These are phyloP conservation scores for Cutaneotrichosporon sp. DNA, from an alignment of 1,284 basidiomycete genomes.

Conservation along the genomic window DNA sequence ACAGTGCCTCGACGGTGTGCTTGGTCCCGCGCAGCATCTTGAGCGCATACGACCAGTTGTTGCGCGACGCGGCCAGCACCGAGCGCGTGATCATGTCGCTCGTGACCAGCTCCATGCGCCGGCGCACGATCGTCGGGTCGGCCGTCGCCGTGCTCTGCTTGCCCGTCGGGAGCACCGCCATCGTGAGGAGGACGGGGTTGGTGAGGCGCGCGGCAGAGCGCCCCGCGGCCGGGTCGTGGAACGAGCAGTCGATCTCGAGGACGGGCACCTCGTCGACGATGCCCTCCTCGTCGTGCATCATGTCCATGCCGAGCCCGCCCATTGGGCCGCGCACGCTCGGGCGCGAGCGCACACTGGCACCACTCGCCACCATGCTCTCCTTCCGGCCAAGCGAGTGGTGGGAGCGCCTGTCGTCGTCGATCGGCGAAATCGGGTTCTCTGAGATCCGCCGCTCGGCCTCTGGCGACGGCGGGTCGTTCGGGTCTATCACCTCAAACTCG, in stretches of 20 bases:
- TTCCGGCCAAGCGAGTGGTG: conserved; percentile 5
- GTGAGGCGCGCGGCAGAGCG: conserved; percentile 81
- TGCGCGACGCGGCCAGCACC: conserved; percentile 80
- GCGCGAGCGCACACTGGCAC: conserved; percentile 4
- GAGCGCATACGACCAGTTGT: conserved; percentile 81
- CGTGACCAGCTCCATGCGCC: conserved; percentile 88
- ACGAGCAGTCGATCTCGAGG: conserved; percentile 86
- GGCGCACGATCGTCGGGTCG: conserved; percentile 82
- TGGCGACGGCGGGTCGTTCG: neutral
- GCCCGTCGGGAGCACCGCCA: conserved; percentile 73
- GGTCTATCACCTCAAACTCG: conserved; percentile 77
- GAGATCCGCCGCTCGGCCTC: neutral
- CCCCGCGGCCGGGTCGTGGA: conserved; percentile 79
- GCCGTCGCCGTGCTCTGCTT: conserved; percentile 60
- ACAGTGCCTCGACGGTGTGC: conserved; percentile 78
- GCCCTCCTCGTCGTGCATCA: conserved; percentile 55
- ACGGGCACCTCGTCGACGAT: conserved; percentile 94
- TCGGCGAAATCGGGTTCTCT: neutral
- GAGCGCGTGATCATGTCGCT: conserved; percentile 94
- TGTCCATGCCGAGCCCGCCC: conserved; percentile 4
- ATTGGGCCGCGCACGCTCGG: neutral
- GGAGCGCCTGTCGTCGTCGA: conserved; percentile 7
- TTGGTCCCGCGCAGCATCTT: conserved; percentile 86
- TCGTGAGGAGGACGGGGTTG: conserved; percentile 82
- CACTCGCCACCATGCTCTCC: conserved; percentile 3